These are phyloP conservation scores for Crithidia thermophila DNA, from an alignment of 208 protist species.

Conservation along the genomic window DNA sequence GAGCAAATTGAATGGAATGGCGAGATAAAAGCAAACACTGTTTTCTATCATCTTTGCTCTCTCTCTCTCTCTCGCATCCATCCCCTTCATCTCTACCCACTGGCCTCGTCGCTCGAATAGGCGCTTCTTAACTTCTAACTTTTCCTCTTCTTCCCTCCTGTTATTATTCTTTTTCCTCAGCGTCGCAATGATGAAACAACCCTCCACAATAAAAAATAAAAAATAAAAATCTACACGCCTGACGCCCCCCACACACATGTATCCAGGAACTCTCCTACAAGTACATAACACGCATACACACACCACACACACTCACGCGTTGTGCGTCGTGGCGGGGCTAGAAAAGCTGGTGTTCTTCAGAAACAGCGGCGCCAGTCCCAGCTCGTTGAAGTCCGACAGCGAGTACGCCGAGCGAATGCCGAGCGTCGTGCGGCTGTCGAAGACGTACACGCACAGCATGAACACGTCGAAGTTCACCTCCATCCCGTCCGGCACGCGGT, in stretches of 20 bases:
- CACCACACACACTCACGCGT: constrained; percentile 8
- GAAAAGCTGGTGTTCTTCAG: constrained; percentile 72
- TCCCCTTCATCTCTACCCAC: no score
- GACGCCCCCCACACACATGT: background rate
- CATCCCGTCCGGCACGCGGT: constrained; percentile 39
- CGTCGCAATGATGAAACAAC: no score
- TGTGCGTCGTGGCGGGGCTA: constrained; percentile 16
- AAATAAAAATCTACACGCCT: no score
- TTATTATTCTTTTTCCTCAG: no score
- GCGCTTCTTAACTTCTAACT: no score
- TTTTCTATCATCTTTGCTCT: no score
- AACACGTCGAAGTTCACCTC: constrained; percentile 74
- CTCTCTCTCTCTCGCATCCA: no score
- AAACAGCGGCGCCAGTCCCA: constrained; percentile 48
- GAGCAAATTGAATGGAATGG: no score
- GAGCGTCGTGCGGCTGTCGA: constrained; percentile 47
- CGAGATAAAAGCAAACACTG: no score
- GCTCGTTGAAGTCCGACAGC: constrained; percentile 41
- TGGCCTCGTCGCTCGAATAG: no score
- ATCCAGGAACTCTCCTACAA: background rate
- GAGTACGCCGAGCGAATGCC: constrained; percentile 17
- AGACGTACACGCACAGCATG: constrained; percentile 69
- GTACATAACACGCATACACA: background rate
- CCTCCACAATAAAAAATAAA: no score
- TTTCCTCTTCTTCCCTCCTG: no score